Conservation (phyloP, 2,329 filamentous ascomycete genomes). For the Aspergillus transmontanensis region DNA sequence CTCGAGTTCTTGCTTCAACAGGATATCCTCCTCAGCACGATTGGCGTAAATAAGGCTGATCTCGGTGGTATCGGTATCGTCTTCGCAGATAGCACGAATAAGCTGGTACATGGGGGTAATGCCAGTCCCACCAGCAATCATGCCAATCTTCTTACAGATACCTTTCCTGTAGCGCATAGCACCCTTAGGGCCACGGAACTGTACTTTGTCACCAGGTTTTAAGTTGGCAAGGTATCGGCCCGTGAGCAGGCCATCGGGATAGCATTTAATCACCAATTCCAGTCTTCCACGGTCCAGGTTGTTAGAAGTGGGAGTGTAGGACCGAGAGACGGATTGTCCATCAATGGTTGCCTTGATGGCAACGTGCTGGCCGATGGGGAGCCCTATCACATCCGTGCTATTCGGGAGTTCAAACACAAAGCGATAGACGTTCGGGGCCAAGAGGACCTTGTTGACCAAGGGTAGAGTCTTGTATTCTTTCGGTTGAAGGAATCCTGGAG, state of each 20-base stretch:
- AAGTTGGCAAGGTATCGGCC: constrained; percentile 32
- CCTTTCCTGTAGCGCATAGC: constrained; percentile 34
- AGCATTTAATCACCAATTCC: constrained; percentile 40
- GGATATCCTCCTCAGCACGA: too few species aligned
- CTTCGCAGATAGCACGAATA: too few species aligned
- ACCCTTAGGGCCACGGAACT: constrained; percentile 41
- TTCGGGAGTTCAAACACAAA: constrained; percentile 54
- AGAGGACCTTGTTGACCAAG: constrained; percentile 32
- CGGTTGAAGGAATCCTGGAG: constrained; percentile 45
- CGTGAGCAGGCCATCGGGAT: constrained; percentile 38
- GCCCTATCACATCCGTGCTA: constrained; percentile 49
- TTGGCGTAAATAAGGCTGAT: too few species aligned
- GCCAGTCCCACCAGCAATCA: too few species aligned
- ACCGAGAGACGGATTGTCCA: constrained; percentile 51
- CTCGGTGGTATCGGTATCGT: too few species aligned
- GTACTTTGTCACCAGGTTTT: constrained; percentile 33
- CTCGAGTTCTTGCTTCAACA: constrained; percentile 52
- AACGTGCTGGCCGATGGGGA: constrained; percentile 61
- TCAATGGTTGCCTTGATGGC: constrained; percentile 53
- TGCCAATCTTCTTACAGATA: constrained; percentile 15
- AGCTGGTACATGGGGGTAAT: too few species aligned
- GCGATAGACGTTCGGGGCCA: constrained; percentile 40
- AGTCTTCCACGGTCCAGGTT: constrained; percentile 35
- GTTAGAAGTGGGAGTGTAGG: constrained; percentile 54
- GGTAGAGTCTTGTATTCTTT: constrained; percentile 52